Percentiles rank a stretch among this genome's conserved stretches.
Conservation (phyloP, 345 rosid genomes). For the Mangifera indica region DNA sequence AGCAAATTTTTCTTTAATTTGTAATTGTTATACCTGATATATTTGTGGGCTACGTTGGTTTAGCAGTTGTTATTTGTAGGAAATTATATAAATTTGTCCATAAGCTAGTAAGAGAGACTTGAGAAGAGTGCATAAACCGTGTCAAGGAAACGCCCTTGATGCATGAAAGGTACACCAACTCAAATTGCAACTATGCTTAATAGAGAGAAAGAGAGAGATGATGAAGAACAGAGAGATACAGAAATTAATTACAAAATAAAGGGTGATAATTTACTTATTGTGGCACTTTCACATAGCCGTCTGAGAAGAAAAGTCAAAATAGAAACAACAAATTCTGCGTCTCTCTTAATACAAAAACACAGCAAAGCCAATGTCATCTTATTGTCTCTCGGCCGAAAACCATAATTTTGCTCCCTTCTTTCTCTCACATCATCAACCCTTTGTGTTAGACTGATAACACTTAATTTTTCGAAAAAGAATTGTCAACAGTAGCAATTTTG, state of each 20-base stretch:
- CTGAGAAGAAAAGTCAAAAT: conserved; percentile 22
- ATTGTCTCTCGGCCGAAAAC: conserved; percentile 28
- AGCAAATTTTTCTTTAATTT: background rate
- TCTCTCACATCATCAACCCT: conserved; percentile 6
- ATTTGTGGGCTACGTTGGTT: background rate
- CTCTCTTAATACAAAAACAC: conserved; percentile 21
- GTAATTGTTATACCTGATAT: background rate
- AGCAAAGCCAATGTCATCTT: conserved; percentile 35
- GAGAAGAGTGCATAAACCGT: background rate
- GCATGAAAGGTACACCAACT: conserved; percentile 29
- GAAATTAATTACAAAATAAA: background rate
- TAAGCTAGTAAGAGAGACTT: background rate
- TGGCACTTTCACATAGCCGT: conserved; percentile 33
- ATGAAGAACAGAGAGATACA: conserved; percentile 1
- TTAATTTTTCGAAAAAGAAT: background rate
- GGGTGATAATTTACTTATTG: conserved; percentile 4
- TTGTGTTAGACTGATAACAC: background rate
- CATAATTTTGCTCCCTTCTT: background rate
- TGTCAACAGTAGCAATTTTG: too few relatives aligned
- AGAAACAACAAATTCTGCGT: conserved; percentile 33
- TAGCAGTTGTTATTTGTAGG: background rate
- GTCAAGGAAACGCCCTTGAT: background rate
- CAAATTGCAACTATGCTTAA: conserved; percentile 5
- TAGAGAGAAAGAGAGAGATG: background rate
- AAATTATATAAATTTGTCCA: background rate